These are phyloP conservation scores for Amanita brunnescens DNA, from an alignment of 768 basidiomycete species.

Conservation along the genomic window DNA sequence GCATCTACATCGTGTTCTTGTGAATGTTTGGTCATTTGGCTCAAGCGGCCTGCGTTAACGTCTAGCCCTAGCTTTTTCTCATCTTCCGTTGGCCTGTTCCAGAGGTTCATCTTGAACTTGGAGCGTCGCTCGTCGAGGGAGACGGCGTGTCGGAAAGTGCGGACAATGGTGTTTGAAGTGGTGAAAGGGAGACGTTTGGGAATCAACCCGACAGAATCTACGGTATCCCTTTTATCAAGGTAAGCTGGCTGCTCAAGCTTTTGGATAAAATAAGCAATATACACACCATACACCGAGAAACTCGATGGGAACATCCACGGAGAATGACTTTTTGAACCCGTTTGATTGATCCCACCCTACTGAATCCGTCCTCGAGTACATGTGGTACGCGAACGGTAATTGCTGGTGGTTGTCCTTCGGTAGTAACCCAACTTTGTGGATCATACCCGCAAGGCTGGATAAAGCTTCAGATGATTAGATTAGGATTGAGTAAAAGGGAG, in stretches of 20 bases:
- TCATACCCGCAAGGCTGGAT: conserved; percentile 30
- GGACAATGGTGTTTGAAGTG: too few relatives aligned
- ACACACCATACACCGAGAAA: conserved; percentile 51
- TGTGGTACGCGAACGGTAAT: conserved; percentile 55
- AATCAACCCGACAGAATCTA: too few relatives aligned
- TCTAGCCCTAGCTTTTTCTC: conserved; percentile 19
- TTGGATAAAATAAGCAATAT: not conserved
- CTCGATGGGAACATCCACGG: conserved; percentile 46
- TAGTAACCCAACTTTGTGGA: too few relatives aligned
- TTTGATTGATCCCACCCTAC: too few relatives aligned
- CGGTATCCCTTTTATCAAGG: conserved; percentile 48
- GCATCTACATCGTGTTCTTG: not conserved
- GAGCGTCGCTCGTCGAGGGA: too few relatives aligned
- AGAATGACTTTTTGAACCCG: too few relatives aligned
- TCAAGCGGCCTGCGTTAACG: too few relatives aligned
- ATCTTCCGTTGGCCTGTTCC: too few relatives aligned
- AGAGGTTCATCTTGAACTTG: too few relatives aligned
- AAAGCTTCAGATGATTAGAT: not conserved
- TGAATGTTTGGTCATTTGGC: too few relatives aligned
- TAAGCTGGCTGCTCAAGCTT: not conserved
- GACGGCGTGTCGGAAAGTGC: too few relatives aligned
- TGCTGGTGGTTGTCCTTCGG: conserved; percentile 47
- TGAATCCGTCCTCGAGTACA: conserved; percentile 46
- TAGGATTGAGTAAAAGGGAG: not conserved
- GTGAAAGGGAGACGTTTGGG: too few relatives aligned